Evolutionary conservation across 805 yeast genomes (phyloP).

Genomic region (Yamadazyma sp.): DNA sequence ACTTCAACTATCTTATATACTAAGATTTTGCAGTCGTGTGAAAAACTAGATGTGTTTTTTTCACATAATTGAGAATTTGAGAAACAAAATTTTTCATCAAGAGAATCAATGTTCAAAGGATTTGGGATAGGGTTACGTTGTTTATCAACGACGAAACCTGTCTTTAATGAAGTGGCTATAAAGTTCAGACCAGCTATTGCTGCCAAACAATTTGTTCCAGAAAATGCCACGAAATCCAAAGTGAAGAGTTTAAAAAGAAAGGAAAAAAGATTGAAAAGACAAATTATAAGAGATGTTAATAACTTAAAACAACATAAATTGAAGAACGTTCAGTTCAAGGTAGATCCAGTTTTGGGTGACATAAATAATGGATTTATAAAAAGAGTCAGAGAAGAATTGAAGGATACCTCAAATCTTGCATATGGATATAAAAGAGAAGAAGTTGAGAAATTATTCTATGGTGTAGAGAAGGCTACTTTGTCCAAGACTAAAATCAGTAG

Average conservation of each 20-base stretch:
- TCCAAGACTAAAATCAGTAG: constrained; percentile 31
- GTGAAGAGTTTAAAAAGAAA: constrained; percentile 33
- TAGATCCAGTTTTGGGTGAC: constrained; percentile 86
- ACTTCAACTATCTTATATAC: too few relatives aligned
- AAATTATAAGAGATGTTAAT: constrained; percentile 37
- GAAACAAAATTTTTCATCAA: constrained; percentile 2
- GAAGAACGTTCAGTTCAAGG: constrained; percentile 29
- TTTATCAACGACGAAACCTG: not conserved
- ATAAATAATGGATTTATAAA: constrained; percentile 61
- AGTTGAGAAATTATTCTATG: constrained; percentile 71
- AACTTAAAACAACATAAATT: constrained; percentile 38
- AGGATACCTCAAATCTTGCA: constrained; percentile 56
- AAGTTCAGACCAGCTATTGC: constrained; percentile 23
- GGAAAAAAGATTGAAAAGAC: constrained; percentile 39
- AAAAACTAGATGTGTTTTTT: too few relatives aligned
- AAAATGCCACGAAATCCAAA: constrained; percentile 29
- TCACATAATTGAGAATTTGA: too few relatives aligned
- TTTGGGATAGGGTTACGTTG: constrained; percentile 1
- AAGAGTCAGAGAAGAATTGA: constrained; percentile 63
- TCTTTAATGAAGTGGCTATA: not conserved
- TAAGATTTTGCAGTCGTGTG: too few relatives aligned
- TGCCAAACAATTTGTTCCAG: constrained; percentile 35
- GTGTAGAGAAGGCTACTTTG: constrained; percentile 66
- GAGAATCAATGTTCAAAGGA: constrained; percentile 4
- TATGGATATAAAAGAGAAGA: constrained; percentile 58